phyloP scores from a whole-genome alignment of 2,329 filamentous ascomycete genomes.

The Fusarium austroafricanum region DNA sequence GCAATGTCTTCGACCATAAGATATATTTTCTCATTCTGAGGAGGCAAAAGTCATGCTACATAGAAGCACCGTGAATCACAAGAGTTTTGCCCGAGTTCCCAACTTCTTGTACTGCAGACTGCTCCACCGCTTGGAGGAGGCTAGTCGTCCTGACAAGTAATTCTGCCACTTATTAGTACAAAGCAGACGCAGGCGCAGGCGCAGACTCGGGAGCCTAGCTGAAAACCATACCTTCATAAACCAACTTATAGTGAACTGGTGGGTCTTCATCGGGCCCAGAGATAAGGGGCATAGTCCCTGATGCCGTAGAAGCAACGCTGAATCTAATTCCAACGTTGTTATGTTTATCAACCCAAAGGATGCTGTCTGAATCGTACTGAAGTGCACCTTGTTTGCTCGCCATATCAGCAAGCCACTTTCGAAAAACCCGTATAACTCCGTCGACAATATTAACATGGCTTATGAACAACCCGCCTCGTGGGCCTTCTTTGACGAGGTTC shows the following conservation, averaged over 20 bases:
- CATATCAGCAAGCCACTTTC: constrained; percentile 72
- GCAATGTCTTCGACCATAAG: neutral
- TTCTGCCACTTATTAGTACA: constrained; percentile 60
- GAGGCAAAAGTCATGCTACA: neutral
- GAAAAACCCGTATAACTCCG: constrained; percentile 76
- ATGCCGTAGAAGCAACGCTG: constrained; percentile 59
- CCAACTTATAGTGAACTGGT: constrained; percentile 76
- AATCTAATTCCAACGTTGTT: constrained; percentile 77
- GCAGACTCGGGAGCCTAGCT: neutral
- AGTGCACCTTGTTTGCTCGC: constrained; percentile 33
- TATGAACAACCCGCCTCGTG: constrained; percentile 70
- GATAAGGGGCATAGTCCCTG: constrained; percentile 64
- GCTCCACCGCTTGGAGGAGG: constrained; percentile 73
- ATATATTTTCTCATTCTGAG: neutral
- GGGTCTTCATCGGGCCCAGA: constrained; percentile 70
- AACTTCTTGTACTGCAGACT: constrained; percentile 69
- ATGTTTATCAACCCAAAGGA: constrained; percentile 76
- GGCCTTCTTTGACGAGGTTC: constrained; percentile 75
- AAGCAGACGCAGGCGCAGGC: too few species aligned
- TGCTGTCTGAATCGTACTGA: constrained; percentile 38
- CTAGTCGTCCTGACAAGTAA: constrained; percentile 72
- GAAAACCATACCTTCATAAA: constrained; percentile 73
- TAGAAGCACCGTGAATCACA: constrained; percentile 64
- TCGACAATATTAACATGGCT: constrained; percentile 75
- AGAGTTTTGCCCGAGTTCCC: constrained; percentile 73